Evolutionary conservation across 164 flowering plant species (phyloP).

Genomic region (Echeveria elegans): DNA sequence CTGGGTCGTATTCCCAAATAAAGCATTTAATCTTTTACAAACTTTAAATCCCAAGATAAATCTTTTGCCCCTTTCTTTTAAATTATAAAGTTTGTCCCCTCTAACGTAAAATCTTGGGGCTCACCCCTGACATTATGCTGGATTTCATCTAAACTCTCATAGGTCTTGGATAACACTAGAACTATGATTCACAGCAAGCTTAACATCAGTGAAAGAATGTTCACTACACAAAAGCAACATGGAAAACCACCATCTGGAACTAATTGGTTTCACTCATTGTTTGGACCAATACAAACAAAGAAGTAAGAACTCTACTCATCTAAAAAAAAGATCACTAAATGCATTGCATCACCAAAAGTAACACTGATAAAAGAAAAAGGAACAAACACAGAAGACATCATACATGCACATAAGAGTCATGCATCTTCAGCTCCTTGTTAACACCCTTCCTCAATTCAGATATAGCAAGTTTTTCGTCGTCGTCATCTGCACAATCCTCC

Average conservation of each 20-base stretch:
- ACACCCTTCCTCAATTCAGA: slow-evolving; percentile 53
- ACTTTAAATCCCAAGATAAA: too few species aligned
- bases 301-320: neutral
- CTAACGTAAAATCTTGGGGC: neutral
- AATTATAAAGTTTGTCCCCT: neutral
- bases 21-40: neutral
- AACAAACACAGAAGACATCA: neutral
- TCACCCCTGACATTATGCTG: neutral
- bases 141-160: neutral
- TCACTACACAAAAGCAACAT: neutral
- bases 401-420: slow-evolving; percentile 58
- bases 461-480: slow-evolving; percentile 66
- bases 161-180: neutral
- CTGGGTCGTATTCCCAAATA: neutral
- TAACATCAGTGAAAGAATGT: neutral
- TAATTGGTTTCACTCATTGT: too few species aligned
- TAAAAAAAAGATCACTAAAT: neutral
- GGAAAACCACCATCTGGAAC: too few species aligned
- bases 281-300: neutral
- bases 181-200: neutral
- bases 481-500: slow-evolving; percentile 89
- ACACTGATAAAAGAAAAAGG: neutral
- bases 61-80: too few species aligned
- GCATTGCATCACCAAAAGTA: neutral
- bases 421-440: slow-evolving; percentile 59